Base-by-base conservation (phyloP, 495 filamentous ascomycete genomes). In the Neurospora sp. region DNA sequence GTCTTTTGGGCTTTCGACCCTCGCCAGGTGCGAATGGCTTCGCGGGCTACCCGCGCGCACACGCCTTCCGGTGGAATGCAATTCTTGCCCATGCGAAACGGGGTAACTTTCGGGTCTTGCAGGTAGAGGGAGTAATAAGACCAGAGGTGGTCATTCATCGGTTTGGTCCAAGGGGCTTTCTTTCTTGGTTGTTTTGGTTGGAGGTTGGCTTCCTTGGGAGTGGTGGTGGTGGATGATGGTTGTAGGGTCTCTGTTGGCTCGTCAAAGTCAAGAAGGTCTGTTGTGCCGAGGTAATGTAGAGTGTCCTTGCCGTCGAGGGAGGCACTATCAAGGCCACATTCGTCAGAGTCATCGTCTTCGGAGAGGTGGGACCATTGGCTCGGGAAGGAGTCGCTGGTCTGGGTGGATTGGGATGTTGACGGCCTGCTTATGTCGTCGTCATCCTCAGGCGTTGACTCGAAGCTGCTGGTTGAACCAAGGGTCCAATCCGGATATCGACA, bases 131-230 rank as follows among this genome's bases (percentile, higher is more conserved):
- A 84, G 78, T 97, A 98, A 3, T 92, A 94, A 41, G 92, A 89
- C 96, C 96, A 98, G 39, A 99, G 82, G 78, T 99, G 96, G 42
- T 91, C 89, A 81, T 94, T 94, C 93, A 97, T 96, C 22, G 93
- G 91, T 66, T 90, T 87, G 3, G 92, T 96, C 94, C 94, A 99
- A 2, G 84, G 84, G 8, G 83, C 84, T 74, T 83, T 87, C 71
- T 84, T 80, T 53, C 53, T 59, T 14, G 48, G 1, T 66, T 74
- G 70, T 68, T 81, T 82, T 6, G 59, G 75, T 41, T 80, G 75
- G 40, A 71, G 18, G 37, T 68, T 72, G 18, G 71, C 40, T 35
- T 59, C 40, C 14, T 68, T 48, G 46, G 71, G 20, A 14, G 48
- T 27, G 20, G 11, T 59, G 20, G 27, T 66, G 53, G 53, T 66